These are phyloP conservation scores for Eucalyptus sideroxylon DNA, from an alignment of 345 rosid species.

Conservation along the genomic window DNA sequence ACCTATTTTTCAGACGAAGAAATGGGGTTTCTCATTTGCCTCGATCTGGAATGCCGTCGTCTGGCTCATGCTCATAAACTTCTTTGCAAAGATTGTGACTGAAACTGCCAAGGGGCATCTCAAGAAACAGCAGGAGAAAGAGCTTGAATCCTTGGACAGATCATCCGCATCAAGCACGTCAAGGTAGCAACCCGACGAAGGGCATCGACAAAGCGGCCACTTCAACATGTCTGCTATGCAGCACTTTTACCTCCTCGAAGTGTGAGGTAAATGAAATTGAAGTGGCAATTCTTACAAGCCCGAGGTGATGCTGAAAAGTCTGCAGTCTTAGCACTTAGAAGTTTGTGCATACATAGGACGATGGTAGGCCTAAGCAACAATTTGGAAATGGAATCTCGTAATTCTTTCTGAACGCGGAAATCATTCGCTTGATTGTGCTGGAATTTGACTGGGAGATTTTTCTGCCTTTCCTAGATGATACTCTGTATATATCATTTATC, in stretches of 20 bases:
- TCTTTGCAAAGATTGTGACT: constrained; percentile 59
- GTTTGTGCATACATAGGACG: not conserved
- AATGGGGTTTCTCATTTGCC: constrained; percentile 72
- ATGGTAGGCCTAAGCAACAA: not conserved
- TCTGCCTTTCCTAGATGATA: not conserved
- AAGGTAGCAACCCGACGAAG: not conserved
- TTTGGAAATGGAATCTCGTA: not conserved
- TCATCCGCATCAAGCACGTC: not conserved
- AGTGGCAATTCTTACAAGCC: not conserved
- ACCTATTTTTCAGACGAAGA: constrained; percentile 27
- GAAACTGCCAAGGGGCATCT: constrained; percentile 71
- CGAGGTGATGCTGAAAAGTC: not conserved
- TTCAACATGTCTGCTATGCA: not conserved
- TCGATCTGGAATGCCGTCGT: constrained; percentile 75
- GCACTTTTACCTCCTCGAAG: not conserved
- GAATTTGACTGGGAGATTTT: not conserved
- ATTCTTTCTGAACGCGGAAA: not conserved
- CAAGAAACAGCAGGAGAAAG: constrained; percentile 63
- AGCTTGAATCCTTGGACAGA: constrained; percentile 19
- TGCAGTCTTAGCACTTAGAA: not conserved
- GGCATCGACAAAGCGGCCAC: not conserved
- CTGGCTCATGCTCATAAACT: constrained; percentile 91
- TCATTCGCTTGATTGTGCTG: not conserved
- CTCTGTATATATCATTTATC: not conserved
- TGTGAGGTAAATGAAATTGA: not conserved